Percentiles rank a stretch among this genome's conserved stretches.
Conservation (phyloP, 164 flowering plant genomes). For the Nymphaea thermarum region DNA sequence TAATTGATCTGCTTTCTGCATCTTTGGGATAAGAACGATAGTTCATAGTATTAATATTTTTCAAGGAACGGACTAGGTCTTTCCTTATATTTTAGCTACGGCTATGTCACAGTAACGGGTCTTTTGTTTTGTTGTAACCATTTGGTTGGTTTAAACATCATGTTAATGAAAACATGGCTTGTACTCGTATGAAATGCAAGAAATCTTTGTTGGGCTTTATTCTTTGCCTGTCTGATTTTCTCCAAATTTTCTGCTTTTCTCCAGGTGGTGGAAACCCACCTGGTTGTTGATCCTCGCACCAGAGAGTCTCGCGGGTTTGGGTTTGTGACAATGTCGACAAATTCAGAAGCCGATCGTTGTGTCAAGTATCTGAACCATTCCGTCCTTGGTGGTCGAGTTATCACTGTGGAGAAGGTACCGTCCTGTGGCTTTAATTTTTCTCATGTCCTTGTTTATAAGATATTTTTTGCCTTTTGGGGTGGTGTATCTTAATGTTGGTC, state of each 20-base stretch:
- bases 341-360: conserved; percentile 50
- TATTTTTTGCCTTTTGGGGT: not conserved
- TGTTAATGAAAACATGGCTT: too few species aligned
- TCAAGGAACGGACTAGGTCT: too few species aligned
- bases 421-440: not conserved
- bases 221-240: not conserved
- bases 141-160: too few species aligned
- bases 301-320: conserved; percentile 68
- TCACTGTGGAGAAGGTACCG: conserved; percentile 52
- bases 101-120: too few species aligned
- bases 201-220: not conserved
- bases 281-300: conserved; percentile 55
- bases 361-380: conserved; percentile 48
- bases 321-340: conserved; percentile 55
- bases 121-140: too few species aligned
- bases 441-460: not conserved
- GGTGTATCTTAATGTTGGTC: conserved; percentile 35
- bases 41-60: too few species aligned
- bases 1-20: too few species aligned
- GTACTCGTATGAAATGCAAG: too few species aligned
- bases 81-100: too few species aligned
- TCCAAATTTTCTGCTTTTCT: not conserved
- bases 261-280: conserved; percentile 49
- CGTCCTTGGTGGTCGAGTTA: conserved; percentile 58
- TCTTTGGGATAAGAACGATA: too few species aligned